phyloP scores from a whole-genome alignment of 2,329 filamentous ascomycete genomes.

The Cercospora zeae-maydis region DNA sequence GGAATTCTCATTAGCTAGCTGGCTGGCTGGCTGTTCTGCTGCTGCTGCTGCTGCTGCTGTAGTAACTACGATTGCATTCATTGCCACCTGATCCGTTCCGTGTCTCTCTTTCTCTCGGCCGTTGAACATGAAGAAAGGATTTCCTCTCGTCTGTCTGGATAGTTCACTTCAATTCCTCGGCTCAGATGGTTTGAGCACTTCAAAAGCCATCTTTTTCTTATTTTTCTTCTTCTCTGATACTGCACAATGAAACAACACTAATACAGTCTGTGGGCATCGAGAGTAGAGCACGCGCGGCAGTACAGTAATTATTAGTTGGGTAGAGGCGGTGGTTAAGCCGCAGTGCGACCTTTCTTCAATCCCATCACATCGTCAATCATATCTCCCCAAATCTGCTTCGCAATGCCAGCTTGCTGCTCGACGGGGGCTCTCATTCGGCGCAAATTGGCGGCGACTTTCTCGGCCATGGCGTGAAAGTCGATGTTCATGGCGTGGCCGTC shows the following conservation, averaged over 20 bases:
- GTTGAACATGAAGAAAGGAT: too few species aligned
- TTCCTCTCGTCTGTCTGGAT: neutral
- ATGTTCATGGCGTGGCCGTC: constrained; percentile 56
- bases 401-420: constrained; percentile 43
- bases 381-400: constrained; percentile 44
- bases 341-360: constrained; percentile 33
- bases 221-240: too few species aligned
- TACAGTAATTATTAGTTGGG: neutral
- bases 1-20: neutral
- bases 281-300: neutral
- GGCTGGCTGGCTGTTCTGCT: too few species aligned
- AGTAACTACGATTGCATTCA: neutral
- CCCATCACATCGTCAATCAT: constrained; percentile 51
- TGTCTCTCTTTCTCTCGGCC: too few species aligned
- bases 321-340: neutral
- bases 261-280: constrained; percentile 1
- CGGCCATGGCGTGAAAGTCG: constrained; percentile 55
- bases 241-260: neutral
- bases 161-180: neutral
- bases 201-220: constrained; percentile 1
- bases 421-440: constrained; percentile 36
- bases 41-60: neutral
- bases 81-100: neutral
- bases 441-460: constrained; percentile 37
- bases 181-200: constrained; percentile 17